Evolutionary conservation across 1,284 basidiomycete genomes (phyloP).

Genomic region (Melampsora americana): DNA sequence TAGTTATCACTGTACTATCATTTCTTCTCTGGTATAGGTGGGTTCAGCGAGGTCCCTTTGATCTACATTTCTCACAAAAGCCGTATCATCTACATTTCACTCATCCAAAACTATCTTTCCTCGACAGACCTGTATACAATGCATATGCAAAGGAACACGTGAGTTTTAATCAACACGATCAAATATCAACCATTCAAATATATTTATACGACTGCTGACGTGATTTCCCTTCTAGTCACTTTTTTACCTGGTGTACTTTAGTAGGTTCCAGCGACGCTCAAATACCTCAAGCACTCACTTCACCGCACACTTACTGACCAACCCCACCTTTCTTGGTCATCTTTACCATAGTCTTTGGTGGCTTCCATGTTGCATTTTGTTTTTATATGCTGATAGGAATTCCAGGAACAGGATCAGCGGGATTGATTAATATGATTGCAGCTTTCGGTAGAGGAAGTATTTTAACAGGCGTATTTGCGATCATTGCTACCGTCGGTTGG

Average conservation of each 20-base stretch:
- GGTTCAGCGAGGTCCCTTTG: not conserved
- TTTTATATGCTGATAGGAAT: conserved; percentile 52
- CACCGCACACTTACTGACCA: not conserved
- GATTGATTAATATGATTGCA: conserved; percentile 69
- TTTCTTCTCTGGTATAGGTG: conserved; percentile 79
- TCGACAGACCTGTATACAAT: conserved; percentile 40
- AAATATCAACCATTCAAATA: too few relatives aligned
- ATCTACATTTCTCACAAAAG: not conserved
- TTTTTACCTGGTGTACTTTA: conserved; percentile 42
- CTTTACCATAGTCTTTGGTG: conserved; percentile 24
- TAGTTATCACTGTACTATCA: conserved; percentile 73
- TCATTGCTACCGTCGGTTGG: conserved; percentile 82
- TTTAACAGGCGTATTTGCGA: conserved; percentile 72
- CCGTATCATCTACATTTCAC: not conserved
- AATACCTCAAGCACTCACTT: not conserved
- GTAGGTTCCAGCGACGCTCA: conserved; percentile 12
- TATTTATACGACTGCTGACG: too few relatives aligned
- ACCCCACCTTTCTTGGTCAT: not conserved
- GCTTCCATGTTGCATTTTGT: conserved; percentile 31
- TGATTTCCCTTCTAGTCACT: conserved; percentile 28
- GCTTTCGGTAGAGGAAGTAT: conserved; percentile 55
- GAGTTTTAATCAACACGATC: not conserved
- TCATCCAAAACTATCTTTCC: not conserved
- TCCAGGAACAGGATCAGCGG: conserved; percentile 80
- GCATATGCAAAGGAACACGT: conserved; percentile 42